phyloP scores from a whole-genome alignment of 148 eudicot genomes.

The Rhododendron simsii region DNA sequence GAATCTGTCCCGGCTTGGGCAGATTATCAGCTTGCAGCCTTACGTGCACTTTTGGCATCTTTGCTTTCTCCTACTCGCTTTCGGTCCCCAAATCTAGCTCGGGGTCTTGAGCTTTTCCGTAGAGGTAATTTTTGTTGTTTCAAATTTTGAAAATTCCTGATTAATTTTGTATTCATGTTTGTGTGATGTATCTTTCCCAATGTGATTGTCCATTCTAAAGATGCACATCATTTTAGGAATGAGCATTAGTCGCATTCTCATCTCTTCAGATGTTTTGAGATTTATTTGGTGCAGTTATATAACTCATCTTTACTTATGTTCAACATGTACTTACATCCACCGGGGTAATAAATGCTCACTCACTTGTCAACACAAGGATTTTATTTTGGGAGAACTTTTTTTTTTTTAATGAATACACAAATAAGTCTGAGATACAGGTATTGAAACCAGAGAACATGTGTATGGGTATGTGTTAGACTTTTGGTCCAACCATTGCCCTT shows the following conservation, averaged over 20 bases:
- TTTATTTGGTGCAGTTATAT: not conserved
- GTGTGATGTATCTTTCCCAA: not conserved
- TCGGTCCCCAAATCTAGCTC: slow-evolving; percentile 67
- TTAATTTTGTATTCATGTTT: not conserved
- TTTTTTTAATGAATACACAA: not conserved
- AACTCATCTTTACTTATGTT: not conserved
- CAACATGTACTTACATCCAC: not conserved
- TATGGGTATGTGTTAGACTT: not conserved
- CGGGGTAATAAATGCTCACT: not conserved
- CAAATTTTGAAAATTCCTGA: not conserved
- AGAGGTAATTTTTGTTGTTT: slow-evolving; percentile 48
- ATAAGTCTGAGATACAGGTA: not conserved
- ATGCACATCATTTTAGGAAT: not conserved
- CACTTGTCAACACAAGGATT: not conserved
- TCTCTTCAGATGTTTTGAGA: not conserved
- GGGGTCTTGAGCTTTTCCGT: slow-evolving; percentile 66
- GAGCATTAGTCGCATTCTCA: not conserved
- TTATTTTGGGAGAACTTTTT: not conserved
- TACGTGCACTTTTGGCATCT: slow-evolving; percentile 79
- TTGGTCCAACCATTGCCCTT: not conserved
- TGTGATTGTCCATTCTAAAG: not conserved
- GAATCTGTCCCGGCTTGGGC: slow-evolving; percentile 37
- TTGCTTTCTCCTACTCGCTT: slow-evolving; percentile 67
- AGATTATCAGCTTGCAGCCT: slow-evolving; percentile 74
- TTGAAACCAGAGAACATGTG: not conserved